Evolutionary conservation across 345 rosid genomes (phyloP).

Genomic region (thale cress (Arabidopsis thaliana)): DNA sequence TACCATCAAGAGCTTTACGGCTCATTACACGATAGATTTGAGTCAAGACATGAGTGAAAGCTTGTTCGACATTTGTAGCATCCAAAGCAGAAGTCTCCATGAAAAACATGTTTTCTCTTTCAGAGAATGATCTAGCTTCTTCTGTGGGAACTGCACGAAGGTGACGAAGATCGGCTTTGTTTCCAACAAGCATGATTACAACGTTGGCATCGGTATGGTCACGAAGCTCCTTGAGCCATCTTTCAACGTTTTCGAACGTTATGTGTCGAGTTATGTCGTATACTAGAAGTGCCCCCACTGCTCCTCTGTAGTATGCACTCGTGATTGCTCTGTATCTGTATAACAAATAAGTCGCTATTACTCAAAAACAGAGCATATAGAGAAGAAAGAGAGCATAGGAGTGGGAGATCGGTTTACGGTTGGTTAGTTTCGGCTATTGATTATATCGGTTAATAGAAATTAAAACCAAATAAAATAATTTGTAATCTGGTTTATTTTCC

Average conservation of each 20-base stretch:
- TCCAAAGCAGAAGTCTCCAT: conserved; percentile 68
- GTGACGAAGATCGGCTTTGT: conserved; percentile 62
- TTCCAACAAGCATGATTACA: conserved; percentile 64
- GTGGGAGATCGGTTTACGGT: not conserved
- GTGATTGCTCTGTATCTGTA: conserved; percentile 59
- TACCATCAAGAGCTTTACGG: conserved; percentile 57
- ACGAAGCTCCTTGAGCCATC: conserved; percentile 64
- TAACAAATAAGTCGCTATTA: not conserved
- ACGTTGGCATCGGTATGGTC: conserved; percentile 60
- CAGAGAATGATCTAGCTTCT: conserved; percentile 54
- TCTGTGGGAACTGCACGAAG: conserved; percentile 55
- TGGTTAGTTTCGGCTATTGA: not conserved
- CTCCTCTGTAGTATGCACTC: conserved; percentile 67
- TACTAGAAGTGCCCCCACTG: conserved; percentile 61
- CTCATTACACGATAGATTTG: conserved; percentile 56
- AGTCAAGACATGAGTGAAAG: conserved; percentile 60
- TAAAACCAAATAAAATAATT: not conserved
- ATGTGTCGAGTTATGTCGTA: conserved; percentile 60
- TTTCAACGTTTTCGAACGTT: conserved; percentile 58
- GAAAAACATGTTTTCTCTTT: conserved; percentile 53
- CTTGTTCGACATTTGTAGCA: conserved; percentile 58
- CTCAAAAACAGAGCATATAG: not conserved
- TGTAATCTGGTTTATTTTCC: not conserved
- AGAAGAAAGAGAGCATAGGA: not conserved
- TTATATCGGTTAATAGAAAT: not conserved